Percentiles rank a stretch among this genome's conserved stretches.
Evolutionary conservation across 1,139 yeast species (phyloP).

Genomic region (Yamadazyma friedrichii): DNA sequence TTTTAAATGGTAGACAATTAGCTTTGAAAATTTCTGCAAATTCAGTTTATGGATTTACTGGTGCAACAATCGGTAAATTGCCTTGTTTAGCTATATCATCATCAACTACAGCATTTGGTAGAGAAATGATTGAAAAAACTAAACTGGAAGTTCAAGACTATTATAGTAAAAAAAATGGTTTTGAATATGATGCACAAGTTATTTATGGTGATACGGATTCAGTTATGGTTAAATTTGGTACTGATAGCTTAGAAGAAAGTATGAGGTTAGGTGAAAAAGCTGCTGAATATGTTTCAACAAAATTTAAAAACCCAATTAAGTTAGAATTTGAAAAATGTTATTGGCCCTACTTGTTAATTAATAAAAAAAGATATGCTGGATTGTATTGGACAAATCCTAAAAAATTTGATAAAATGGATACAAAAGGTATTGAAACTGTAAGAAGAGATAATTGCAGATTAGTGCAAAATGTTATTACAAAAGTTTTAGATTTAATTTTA

Average conservation of each 20-base stretch:
- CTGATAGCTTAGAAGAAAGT: slow-evolving; percentile 73
- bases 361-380: slow-evolving; percentile 97
- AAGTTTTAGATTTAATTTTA: slow-evolving; percentile 79
- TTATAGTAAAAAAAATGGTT: slow-evolving; percentile 80
- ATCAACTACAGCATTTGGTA: slow-evolving; percentile 92
- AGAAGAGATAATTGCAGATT: slow-evolving; percentile 95
- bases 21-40: slow-evolving; percentile 97
- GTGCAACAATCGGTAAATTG: slow-evolving; percentile 95
- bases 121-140: slow-evolving; percentile 94
- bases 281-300: slow-evolving; percentile 78
- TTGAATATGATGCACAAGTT: slow-evolving; percentile 78
- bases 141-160: slow-evolving; percentile 80
- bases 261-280: slow-evolving; percentile 95
- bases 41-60: slow-evolving; percentile 98
- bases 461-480: slow-evolving; percentile 92
- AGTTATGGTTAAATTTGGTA: slow-evolving; percentile 97
- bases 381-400: slow-evolving; percentile 91
- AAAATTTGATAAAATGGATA: slow-evolving; percentile 94
- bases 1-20: slow-evolving; percentile 93
- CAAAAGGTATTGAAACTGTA: slow-evolving; percentile 97
- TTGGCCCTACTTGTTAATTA: slow-evolving; percentile 88
- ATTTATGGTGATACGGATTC: slow-evolving; percentile 99
- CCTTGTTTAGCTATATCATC: slow-evolving; percentile 97
- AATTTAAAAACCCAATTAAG: slow-evolving; percentile 84
- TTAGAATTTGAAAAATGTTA: slow-evolving; percentile 96